Conservation (phyloP, 768 basidiomycete species). For the Termitomyces eurrhizus region DNA sequence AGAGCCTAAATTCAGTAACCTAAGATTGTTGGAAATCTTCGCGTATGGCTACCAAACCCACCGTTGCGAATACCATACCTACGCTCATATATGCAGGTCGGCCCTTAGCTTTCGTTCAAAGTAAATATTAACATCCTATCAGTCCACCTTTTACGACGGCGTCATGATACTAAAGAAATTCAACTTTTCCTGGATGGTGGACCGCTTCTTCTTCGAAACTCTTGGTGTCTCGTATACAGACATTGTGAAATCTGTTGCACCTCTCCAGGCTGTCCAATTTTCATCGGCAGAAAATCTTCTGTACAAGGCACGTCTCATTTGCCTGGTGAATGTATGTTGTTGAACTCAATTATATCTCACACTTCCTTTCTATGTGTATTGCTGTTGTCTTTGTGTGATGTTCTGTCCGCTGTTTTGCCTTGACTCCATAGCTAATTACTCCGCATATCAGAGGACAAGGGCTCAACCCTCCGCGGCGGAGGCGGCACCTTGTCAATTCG, state of each 20-base stretch:
- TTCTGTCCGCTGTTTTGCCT: constrained; percentile 6
- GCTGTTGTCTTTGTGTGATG: neutral
- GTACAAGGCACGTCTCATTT: constrained; percentile 33
- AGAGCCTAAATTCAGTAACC: neutral
- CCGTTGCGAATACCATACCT: constrained; percentile 48
- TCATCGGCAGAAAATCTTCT: constrained; percentile 42
- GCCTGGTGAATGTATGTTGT: constrained; percentile 2
- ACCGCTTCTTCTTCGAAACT: constrained; percentile 62
- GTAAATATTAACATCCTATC: constrained; percentile 3
- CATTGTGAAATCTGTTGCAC: constrained; percentile 34
- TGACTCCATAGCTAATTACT: constrained; percentile 44
- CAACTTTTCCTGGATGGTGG: constrained; percentile 50
- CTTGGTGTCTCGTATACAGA: constrained; percentile 51
- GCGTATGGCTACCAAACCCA: constrained; percentile 40
- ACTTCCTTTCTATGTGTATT: neutral
- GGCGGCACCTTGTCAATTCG: constrained; percentile 61
- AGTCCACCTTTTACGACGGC: constrained; percentile 61
- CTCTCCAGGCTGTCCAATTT: constrained; percentile 33
- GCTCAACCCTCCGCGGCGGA: constrained; percentile 64
- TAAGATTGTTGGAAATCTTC: constrained; percentile 48
- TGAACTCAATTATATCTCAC: neutral
- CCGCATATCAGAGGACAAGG: constrained; percentile 59
- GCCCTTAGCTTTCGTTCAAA: neutral
- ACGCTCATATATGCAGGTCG: constrained; percentile 62
- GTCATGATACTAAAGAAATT: constrained; percentile 48